phyloP scores from a whole-genome alignment of 441 rosid species.

The Adansonia grandidieri region DNA sequence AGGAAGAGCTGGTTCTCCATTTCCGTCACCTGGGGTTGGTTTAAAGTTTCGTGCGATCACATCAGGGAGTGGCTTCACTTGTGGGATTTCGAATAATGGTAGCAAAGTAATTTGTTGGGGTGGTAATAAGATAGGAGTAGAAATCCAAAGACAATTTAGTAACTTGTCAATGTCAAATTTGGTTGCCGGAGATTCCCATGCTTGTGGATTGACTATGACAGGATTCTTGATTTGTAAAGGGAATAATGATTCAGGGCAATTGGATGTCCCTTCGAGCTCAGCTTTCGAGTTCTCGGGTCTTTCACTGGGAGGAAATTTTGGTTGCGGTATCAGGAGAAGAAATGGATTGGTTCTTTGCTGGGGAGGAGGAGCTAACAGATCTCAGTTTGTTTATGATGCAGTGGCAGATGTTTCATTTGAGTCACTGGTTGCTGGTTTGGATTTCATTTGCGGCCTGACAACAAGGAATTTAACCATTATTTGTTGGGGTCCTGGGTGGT shows the following conservation, averaged over 20 bases:
- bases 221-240: conserved; percentile 43
- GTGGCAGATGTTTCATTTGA: conserved; percentile 43
- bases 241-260: conserved; percentile 35
- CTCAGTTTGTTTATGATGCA: conserved; percentile 22
- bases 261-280: conserved; percentile 37
- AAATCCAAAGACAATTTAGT: conserved; percentile 37
- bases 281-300: conserved; percentile 42
- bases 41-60: conserved; percentile 38
- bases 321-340: conserved; percentile 37
- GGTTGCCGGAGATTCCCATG: conserved; percentile 49
- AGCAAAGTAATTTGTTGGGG: conserved; percentile 49
- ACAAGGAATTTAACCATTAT: conserved; percentile 46
- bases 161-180: conserved; percentile 39
- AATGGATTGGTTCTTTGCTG: conserved; percentile 46
- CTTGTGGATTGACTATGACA: conserved; percentile 39
- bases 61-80: conserved; percentile 46
- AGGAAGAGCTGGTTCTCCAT: conserved; percentile 32
- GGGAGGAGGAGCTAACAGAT: conserved; percentile 39
- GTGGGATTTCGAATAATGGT: conserved; percentile 42
- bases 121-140: conserved; percentile 24
- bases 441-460: conserved; percentile 55
- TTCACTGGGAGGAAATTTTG: conserved; percentile 41
- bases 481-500: conserved; percentile 66
- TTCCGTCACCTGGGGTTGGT: conserved; percentile 35
- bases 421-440: conserved; percentile 50